Evolutionary conservation across 768 basidiomycete genomes (phyloP).

Genomic region (Trichaptum fuscoviolaceum): DNA sequence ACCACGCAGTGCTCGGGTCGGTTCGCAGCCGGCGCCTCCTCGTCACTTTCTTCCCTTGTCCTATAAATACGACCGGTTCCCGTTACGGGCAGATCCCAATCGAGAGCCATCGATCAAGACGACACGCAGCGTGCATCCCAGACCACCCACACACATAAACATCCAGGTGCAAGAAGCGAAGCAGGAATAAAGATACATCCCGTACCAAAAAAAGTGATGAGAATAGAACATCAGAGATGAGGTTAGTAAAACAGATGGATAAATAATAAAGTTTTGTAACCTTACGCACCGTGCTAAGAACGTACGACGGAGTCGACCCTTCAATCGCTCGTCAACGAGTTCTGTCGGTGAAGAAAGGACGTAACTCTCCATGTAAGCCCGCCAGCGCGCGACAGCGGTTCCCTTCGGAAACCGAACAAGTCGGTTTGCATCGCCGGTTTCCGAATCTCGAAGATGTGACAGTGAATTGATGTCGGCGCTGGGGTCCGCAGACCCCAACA

Average conservation of each 20-base stretch:
- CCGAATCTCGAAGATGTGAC: background rate
- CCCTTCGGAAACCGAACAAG: constrained; percentile 26
- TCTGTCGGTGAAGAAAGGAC: constrained; percentile 68
- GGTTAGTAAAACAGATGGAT: background rate
- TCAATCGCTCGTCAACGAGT: constrained; percentile 33
- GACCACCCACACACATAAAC: background rate
- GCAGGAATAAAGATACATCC: background rate
- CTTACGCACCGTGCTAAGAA: constrained; percentile 2
- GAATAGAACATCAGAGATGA: background rate
- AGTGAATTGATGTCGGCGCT: constrained; percentile 34
- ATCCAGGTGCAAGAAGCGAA: background rate
- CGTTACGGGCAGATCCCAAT: background rate
- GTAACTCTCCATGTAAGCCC: constrained; percentile 69
- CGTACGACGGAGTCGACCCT: background rate
- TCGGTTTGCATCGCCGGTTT: constrained; percentile 25
- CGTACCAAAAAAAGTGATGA: too few relatives aligned
- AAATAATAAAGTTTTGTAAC: background rate
- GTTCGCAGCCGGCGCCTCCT: constrained; percentile 19
- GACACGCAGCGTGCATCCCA: background rate
- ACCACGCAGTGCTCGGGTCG: background rate
- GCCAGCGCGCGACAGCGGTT: constrained; percentile 53
- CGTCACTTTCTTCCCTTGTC: constrained; percentile 25
- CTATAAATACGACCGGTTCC: constrained; percentile 42
- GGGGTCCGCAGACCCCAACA: constrained; percentile 59
- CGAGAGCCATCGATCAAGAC: background rate